These are phyloP conservation scores for Leccinum subrobustum DNA, from an alignment of 1,284 basidiomycete species.

Conservation along the genomic window DNA sequence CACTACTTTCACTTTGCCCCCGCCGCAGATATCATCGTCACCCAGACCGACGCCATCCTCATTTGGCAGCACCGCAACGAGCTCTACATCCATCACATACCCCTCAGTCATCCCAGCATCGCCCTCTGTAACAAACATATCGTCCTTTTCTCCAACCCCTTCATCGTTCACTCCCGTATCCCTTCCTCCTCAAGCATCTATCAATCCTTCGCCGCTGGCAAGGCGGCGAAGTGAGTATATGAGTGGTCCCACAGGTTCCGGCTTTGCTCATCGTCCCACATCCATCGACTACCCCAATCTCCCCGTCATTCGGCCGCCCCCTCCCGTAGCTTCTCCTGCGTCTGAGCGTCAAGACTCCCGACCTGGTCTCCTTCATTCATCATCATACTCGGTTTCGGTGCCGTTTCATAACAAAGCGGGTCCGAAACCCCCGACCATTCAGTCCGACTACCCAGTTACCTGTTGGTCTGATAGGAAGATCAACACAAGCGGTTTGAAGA, in stretches of 20 bases:
- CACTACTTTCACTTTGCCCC: conserved; percentile 7
- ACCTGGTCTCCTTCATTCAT: conserved; percentile 42
- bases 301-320: conserved; percentile 73
- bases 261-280: conserved; percentile 42
- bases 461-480: conserved; percentile 82
- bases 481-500: conserved; percentile 88
- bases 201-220: conserved; percentile 66
- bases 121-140: conserved; percentile 36
- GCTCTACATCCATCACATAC: conserved; percentile 43
- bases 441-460: conserved; percentile 68
- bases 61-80: conserved; percentile 29
- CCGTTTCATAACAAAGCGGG: conserved; percentile 16
- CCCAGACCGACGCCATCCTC: conserved; percentile 35
- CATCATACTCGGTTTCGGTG: conserved; percentile 30
- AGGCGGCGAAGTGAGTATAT: conserved; percentile 78
- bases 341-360: conserved; percentile 71
- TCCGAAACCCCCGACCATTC: conserved; percentile 58
- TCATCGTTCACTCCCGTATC: conserved; percentile 42
- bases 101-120: conserved; percentile 37
- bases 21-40: conserved; percentile 25
- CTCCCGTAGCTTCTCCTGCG: conserved; percentile 64
- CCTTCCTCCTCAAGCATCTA: conserved; percentile 76
- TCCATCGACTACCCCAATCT: conserved; percentile 82
- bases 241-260: conserved; percentile 71
- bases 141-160: conserved; percentile 31